These are phyloP conservation scores for Gaultheria prostrata DNA, from an alignment of 148 eudicot species.

Conservation along the genomic window DNA sequence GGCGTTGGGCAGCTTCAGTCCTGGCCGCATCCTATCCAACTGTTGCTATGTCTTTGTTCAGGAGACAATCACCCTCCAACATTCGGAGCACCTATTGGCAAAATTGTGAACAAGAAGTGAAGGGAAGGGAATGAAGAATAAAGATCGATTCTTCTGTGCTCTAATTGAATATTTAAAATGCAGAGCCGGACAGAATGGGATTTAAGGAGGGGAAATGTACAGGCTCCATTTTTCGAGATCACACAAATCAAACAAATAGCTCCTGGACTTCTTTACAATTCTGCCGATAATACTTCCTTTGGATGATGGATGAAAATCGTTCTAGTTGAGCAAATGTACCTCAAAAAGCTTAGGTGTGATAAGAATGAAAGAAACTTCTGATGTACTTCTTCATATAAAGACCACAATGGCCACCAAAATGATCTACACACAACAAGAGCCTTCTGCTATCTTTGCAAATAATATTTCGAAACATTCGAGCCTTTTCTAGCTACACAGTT, in stretches of 20 bases:
- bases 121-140: not conserved
- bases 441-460: not conserved
- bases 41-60: constrained; percentile 14
- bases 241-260: not conserved
- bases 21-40: not conserved
- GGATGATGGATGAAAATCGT: not conserved
- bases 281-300: not conserved
- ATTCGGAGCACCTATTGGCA: constrained; percentile 65
- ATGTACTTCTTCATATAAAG: not conserved
- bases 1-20: not conserved
- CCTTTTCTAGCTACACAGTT: not conserved
- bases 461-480: not conserved
- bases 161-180: not conserved
- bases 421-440: not conserved
- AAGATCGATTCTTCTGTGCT: not conserved
- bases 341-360: not conserved
- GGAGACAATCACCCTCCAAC: constrained; percentile 51
- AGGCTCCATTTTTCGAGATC: not conserved
- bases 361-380: not conserved
- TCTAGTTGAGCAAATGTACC: not conserved
- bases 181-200: not conserved
- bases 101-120: not conserved
- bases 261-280: not conserved
- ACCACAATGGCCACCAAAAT: constrained; percentile 4
- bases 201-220: not conserved